Percentiles rank a stretch among this genome's conserved stretches.
phyloP scores from a whole-genome alignment of 352 stramenopile species.

The Globisporangium canariense region DNA sequence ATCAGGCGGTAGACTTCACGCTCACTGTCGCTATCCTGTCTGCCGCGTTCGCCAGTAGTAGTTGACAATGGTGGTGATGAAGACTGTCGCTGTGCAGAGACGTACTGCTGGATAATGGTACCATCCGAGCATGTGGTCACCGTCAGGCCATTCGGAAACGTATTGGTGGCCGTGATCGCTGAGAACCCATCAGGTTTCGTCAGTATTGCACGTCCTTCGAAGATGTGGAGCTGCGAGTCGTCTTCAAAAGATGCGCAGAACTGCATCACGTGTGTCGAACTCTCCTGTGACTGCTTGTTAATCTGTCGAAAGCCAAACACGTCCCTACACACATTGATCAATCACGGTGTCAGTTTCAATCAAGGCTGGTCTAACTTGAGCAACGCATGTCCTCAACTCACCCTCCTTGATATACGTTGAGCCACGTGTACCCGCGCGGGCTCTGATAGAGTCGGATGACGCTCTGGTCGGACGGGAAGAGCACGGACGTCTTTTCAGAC shows the following conservation, averaged over 20 bases:
- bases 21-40: slow-evolving; percentile 1
- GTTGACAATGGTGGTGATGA: not conserved
- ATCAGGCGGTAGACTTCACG: slow-evolving; percentile 45
- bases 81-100: not conserved
- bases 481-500: slow-evolving; percentile 39
- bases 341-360: not conserved
- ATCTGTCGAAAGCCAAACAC: slow-evolving; percentile 56
- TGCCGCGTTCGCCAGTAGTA: not conserved
- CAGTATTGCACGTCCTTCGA: slow-evolving; percentile 23
- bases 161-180: slow-evolving; percentile 40
- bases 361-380: not conserved
- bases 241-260: slow-evolving; percentile 64
- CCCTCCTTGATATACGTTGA: slow-evolving; percentile 64
- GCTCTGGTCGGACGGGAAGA: slow-evolving; percentile 71
- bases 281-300: not conserved
- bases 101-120: slow-evolving; percentile 42
- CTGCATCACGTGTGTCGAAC: slow-evolving; percentile 18
- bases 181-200: slow-evolving; percentile 54
- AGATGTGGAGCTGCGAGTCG: slow-evolving; percentile 42
- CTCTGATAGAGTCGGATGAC: slow-evolving; percentile 52
- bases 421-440: slow-evolving; percentile 37
- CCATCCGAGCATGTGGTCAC: slow-evolving; percentile 60
- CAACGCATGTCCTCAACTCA: slow-evolving; percentile 11
- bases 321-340: slow-evolving; percentile 27
- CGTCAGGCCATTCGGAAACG: slow-evolving; percentile 47